phyloP scores from a whole-genome alignment of 306 rosid species.

The Elaeagnus macrophylla region DNA sequence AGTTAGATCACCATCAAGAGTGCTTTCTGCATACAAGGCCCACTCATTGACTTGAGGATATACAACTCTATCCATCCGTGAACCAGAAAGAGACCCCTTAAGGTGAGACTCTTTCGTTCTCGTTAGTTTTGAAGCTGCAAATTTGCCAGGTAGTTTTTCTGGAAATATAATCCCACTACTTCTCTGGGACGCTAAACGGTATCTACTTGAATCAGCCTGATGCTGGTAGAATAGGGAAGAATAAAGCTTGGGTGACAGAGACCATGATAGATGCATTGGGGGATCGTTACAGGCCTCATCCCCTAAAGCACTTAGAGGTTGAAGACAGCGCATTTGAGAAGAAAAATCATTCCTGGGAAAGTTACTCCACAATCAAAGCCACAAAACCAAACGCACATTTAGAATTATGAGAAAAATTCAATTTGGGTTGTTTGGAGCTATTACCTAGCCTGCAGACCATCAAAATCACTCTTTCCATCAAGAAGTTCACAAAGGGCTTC shows the following conservation, averaged over 20 bases:
- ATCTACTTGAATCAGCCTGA: conserved; percentile 37
- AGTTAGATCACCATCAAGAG: conserved; percentile 41
- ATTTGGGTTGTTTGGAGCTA: conserved; percentile 13
- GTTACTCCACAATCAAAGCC: conserved; percentile 32
- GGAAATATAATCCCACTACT: conserved; percentile 24
- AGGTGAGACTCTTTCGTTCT: conserved; percentile 31
- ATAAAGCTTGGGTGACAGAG: conserved; percentile 39
- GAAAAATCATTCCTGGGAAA: conserved; percentile 32
- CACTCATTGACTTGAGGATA: conserved; percentile 36
- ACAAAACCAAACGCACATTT: conserved; percentile 12
- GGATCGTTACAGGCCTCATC: conserved; percentile 30
- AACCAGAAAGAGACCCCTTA: conserved; percentile 22
- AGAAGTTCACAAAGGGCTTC: conserved; percentile 75
- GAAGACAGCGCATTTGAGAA: conserved; percentile 34
- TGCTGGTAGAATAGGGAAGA: conserved; percentile 40
- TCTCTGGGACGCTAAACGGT: conserved; percentile 36
- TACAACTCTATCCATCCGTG: conserved; percentile 29
- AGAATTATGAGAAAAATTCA: not conserved
- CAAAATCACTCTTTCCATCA: conserved; percentile 36
- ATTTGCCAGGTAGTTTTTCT: conserved; percentile 22
- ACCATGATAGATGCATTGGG: conserved; percentile 39
- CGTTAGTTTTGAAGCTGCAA: conserved; percentile 28
- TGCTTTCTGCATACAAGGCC: conserved; percentile 48
- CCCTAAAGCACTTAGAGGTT: conserved; percentile 38
- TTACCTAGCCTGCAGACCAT: conserved; percentile 37